Percentiles rank a stretch among this genome's conserved stretches.
phyloP scores from a whole-genome alignment of 73 alveolate species.

The Paramecium pentaurelia region DNA sequence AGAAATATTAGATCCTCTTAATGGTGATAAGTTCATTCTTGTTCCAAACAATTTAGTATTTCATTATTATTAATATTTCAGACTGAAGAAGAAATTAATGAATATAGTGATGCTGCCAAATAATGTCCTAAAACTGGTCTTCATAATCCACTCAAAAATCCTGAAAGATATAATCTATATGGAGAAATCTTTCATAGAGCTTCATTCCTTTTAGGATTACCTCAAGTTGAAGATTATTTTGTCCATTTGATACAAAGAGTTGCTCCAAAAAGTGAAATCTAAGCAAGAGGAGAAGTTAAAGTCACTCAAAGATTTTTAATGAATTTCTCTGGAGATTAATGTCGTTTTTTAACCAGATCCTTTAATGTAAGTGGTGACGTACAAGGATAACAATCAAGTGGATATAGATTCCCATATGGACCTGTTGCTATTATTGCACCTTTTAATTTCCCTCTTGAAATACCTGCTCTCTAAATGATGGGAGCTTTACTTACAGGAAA shows the following conservation, averaged over 20 bases:
- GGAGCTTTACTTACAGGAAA: constrained; percentile 88
- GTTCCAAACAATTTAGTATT: constrained; percentile 63
- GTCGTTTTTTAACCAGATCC: constrained; percentile 75
- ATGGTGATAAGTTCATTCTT: constrained; percentile 72
- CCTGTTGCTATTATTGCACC: constrained; percentile 87
- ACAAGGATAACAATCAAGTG: constrained; percentile 75
- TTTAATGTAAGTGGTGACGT: constrained; percentile 79
- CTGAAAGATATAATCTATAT: constrained; percentile 84
- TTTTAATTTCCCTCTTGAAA: constrained; percentile 93
- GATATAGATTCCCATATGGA: constrained; percentile 88
- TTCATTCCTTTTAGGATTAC: constrained; percentile 71
- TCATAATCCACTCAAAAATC: constrained; percentile 91
- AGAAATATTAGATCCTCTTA: constrained; percentile 80
- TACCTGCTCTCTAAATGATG: constrained; percentile 80
- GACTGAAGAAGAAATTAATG: constrained; percentile 64
- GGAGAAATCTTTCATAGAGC: constrained; percentile 83
- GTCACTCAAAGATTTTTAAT: constrained; percentile 66
- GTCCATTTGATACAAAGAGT: constrained; percentile 74
- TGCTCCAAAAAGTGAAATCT: constrained; percentile 75
- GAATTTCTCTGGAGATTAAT: constrained; percentile 91
- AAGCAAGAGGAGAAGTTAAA: constrained; percentile 70
- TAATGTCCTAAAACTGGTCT: constrained; percentile 81
- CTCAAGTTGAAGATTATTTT: constrained; percentile 77
- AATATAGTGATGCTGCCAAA: constrained; percentile 58
- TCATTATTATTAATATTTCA: not conserved